These are phyloP conservation scores for Strigomonas culicis DNA, from an alignment of 208 protist genomes.

Conservation along the genomic window DNA sequence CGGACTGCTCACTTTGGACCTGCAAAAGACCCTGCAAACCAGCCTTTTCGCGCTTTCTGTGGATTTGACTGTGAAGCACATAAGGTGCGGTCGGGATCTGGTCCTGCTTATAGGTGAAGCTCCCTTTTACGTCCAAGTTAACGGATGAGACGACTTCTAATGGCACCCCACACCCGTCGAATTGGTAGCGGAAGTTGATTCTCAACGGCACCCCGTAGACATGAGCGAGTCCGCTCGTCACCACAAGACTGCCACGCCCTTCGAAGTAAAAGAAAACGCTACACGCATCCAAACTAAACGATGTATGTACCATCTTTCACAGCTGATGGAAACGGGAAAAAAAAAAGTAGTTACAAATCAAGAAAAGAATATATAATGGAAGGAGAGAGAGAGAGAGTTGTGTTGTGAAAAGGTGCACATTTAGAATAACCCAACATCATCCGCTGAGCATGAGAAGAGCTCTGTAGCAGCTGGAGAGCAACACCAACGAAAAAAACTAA, in stretches of 20 bases:
- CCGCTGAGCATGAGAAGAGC: no score
- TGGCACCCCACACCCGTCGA: constrained; percentile 29
- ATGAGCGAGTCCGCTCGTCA: constrained; percentile 32
- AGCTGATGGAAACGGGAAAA: no score
- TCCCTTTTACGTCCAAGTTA: constrained; percentile 43
- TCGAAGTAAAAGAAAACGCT: constrained; percentile 14
- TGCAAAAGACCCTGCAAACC: neutral
- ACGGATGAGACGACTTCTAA: constrained; percentile 22
- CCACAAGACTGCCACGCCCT: constrained; percentile 30
- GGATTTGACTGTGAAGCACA: constrained; percentile 37
- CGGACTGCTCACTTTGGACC: neutral
- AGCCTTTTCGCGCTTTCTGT: constrained; percentile 27
- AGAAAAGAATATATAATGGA: no score
- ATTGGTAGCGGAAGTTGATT: constrained; percentile 50
- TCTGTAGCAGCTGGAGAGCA: no score
- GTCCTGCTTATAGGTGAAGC: constrained; percentile 22
- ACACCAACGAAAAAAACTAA: no score
- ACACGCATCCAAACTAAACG: neutral
- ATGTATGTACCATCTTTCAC: neutral
- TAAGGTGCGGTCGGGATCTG: constrained; percentile 21
- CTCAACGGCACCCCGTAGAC: constrained; percentile 33
- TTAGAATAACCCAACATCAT: no score
- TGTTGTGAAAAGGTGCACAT: no score
- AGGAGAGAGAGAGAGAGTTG: no score
- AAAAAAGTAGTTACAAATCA: no score